Conservation (phyloP, 2,329 filamentous ascomycete species). For the Fusarium proliferatum region DNA sequence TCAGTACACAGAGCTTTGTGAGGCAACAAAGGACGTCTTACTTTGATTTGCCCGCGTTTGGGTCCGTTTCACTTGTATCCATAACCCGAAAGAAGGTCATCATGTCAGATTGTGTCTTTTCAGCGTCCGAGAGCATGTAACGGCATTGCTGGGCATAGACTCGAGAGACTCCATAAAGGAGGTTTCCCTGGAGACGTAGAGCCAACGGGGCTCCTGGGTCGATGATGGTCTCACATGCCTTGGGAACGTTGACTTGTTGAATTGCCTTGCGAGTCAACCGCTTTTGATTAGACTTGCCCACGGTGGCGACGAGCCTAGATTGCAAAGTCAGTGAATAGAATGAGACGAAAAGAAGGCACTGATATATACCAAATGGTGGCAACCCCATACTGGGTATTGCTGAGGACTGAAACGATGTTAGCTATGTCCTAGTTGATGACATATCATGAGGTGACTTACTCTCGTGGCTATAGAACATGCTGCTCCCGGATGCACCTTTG, state of each 20-base stretch:
- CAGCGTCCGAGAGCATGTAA: constrained; percentile 85
- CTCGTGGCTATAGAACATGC: constrained; percentile 97
- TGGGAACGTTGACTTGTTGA: constrained; percentile 84
- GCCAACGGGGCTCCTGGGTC: constrained; percentile 86
- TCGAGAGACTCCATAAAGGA: constrained; percentile 86
- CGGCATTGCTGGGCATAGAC: constrained; percentile 89
- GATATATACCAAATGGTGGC: constrained; percentile 86
- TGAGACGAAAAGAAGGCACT: accelerated
- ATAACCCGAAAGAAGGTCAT: constrained; percentile 71
- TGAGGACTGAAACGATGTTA: constrained; percentile 72
- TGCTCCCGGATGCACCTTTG: neutral
- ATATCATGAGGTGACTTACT: constrained; percentile 64
- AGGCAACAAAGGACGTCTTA: constrained; percentile 56
- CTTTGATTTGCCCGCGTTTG: constrained; percentile 77
- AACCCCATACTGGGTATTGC: constrained; percentile 87
- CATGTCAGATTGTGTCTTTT: constrained; percentile 80
- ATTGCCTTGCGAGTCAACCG: constrained; percentile 88
- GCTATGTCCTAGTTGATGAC: neutral
- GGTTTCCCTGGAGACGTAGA: constrained; percentile 86
- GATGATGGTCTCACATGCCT: constrained; percentile 89
- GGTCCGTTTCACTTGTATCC: constrained; percentile 69
- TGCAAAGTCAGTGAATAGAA: neutral
- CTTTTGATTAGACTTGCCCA: constrained; percentile 78
- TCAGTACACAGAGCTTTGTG: neutral
- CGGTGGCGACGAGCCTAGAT: constrained; percentile 87